These are phyloP conservation scores for Penstemon barbatus DNA, from an alignment of 257 asterid genomes.

Conservation along the genomic window DNA sequence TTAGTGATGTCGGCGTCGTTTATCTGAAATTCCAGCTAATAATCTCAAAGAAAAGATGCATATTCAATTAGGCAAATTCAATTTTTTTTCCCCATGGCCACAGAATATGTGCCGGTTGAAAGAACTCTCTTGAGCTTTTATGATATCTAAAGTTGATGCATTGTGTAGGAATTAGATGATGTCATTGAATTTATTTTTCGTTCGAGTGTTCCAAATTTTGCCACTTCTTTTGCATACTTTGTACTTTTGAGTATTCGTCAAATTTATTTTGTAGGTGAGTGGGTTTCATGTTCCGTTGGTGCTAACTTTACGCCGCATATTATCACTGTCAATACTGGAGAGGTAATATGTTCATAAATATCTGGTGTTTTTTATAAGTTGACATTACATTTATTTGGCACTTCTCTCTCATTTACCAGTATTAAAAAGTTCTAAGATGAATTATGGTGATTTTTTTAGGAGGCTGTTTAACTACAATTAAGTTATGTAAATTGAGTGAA, in stretches of 20 bases:
- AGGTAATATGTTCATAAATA: slow-evolving; percentile 45
- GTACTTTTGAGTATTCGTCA: background rate
- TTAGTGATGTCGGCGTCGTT: background rate
- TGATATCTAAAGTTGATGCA: background rate
- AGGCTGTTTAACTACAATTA: too few species aligned
- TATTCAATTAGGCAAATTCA: background rate
- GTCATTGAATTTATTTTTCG: background rate
- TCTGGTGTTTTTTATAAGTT: background rate
- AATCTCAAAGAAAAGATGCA: background rate
- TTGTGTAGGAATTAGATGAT: background rate
- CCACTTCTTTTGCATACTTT: slow-evolving; percentile 1
- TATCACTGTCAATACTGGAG: slow-evolving; percentile 78
- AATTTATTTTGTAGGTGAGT: slow-evolving; percentile 58
- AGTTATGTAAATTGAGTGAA: background rate
- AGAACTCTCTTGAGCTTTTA: background rate
- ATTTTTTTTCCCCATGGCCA: background rate
- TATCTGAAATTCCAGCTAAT: background rate
- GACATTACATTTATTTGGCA: background rate
- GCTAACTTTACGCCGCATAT: slow-evolving; percentile 87
- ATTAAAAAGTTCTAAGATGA: background rate
- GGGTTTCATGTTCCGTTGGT: slow-evolving; percentile 81
- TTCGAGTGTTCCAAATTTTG: slow-evolving; percentile 3
- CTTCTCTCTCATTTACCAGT: background rate
- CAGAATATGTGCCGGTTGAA: background rate
- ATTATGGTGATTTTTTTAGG: too few species aligned